A percentile compares a stretch with the other conserved stretches of the same genome.
Conservation (phyloP, 129 eudicot genomes). For the Arctium minus region DNA sequence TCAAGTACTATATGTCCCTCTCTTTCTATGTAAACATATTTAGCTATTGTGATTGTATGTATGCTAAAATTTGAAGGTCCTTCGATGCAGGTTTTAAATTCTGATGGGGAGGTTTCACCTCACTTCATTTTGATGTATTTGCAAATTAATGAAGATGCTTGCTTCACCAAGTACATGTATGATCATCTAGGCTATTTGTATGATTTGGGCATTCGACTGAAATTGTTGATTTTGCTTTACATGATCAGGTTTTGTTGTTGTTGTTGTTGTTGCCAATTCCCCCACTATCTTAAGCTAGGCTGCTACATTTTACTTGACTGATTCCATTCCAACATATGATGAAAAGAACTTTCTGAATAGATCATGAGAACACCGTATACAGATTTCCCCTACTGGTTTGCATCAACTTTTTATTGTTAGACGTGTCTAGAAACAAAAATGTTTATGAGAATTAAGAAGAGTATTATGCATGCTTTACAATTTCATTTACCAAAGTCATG, state of each 20-base stretch:
- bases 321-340: background rate
- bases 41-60: background rate
- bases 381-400: background rate
- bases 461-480: background rate
- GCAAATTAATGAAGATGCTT: constrained; percentile 32
- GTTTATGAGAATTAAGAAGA: background rate
- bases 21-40: background rate
- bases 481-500: background rate
- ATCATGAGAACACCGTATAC: background rate
- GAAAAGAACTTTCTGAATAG: background rate
- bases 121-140: constrained; percentile 53
- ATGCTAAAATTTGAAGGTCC: background rate
- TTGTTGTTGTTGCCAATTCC: background rate
- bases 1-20: constrained; percentile 37
- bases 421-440: background rate
- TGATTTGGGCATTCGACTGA: background rate
- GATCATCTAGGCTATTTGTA: constrained; percentile 5
- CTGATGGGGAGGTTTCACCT: constrained; percentile 40
- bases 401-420: background rate
- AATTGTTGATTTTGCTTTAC: constrained; percentile 4
- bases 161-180: constrained; percentile 66
- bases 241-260: background rate
- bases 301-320: background rate
- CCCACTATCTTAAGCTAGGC: background rate
- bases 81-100: constrained; percentile 38